A percentile compares a stretch with the other conserved stretches of the same genome.
phyloP scores from a whole-genome alignment of 2,329 filamentous ascomycete species.

The Lachnellula arida region DNA sequence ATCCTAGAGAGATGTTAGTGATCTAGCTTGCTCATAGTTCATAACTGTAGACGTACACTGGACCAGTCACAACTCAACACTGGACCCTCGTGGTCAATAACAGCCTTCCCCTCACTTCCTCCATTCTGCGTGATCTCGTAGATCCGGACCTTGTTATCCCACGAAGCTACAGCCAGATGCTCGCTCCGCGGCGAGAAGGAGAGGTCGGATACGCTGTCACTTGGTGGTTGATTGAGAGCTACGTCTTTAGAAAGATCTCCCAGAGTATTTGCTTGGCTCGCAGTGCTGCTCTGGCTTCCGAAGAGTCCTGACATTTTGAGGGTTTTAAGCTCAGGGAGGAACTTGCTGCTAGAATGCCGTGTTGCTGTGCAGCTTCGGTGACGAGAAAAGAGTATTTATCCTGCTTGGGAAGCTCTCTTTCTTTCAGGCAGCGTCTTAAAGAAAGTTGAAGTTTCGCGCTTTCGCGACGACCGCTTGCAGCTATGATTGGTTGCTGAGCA shows the following conservation, averaged over 20 bases:
- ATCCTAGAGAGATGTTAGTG: conserved; percentile 53
- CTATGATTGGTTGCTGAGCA: neutral
- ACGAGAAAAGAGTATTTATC: neutral
- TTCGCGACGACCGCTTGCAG: conserved; percentile 6
- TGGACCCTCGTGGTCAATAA: conserved; percentile 80
- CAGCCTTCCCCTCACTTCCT: conserved; percentile 76
- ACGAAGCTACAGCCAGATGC: conserved; percentile 84
- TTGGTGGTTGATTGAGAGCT: conserved; percentile 69
- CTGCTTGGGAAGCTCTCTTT: neutral
- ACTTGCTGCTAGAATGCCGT: neutral
- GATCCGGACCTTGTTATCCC: conserved; percentile 97
- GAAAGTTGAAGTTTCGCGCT: conserved; percentile 7
- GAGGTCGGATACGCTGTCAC: conserved; percentile 86
- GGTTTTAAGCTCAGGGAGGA: neutral
- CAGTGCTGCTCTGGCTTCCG: conserved; percentile 44
- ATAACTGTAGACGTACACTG: conserved; percentile 55
- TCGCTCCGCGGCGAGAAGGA: conserved; percentile 74
- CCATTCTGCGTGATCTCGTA: conserved; percentile 82
- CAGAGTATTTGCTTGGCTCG: conserved; percentile 61
- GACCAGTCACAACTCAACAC: conserved; percentile 85
- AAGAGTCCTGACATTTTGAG: conserved; percentile 61
- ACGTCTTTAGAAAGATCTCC: conserved; percentile 92
- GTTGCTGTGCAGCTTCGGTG: conserved; percentile 1
- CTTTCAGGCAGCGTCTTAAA: conserved; percentile 10
- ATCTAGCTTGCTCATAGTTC: conserved; percentile 4